Evolutionary conservation across 2,329 filamentous ascomycete species (phyloP), one percentile per base, ranked within the genome.

Genomic region (Talaromyces albobiverticillius): DNA sequence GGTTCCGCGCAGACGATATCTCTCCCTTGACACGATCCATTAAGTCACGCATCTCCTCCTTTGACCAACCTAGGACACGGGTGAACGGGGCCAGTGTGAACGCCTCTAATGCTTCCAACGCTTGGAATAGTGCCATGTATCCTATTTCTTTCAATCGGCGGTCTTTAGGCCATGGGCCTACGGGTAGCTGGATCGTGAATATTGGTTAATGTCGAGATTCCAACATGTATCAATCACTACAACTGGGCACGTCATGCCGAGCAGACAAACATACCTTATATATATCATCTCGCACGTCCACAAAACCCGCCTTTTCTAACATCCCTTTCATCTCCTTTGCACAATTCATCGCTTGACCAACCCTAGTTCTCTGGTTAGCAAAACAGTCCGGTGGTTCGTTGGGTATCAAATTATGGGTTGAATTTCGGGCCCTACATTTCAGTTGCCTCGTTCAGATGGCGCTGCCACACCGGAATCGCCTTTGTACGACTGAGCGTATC

Each of bases 101-200:
- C 3, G 62, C 54, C 36, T 63, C 61, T 2, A 65, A 47, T 14
- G 53, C 55, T n/a, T 65, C 58, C 22, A 62, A 47, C 13, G 41
- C 41, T 26, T 57, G 55, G 13, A 54, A 48, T 20, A 57, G 47
- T 47, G 45, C 47, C 41, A 57, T 53, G 8, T 46, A 46, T 23
- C 61, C 61, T 32, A 66, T 22, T 43, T 64, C 53, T 45, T 64
- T 65, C 20, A 63, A 53, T 23, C 56, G 57, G 32, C 58, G 57
- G 36, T 64, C 60, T 53, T 61, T 64, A 14, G 63, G 57, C 63
- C 63, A 66, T 9, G 62, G 59, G n/a, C 59, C 60, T 22, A 61
- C 53, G 1, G 63, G 62, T n/a, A 57, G 25, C 55, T 57, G 16
- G 43, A 20, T 18, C 2, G 23, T 32, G 18, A 11, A 31, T 36